Percentiles rank a stretch among this genome's conserved stretches.
Conservation (phyloP, 176 grass and related monocot species). For the Avena eriantha region DNA sequence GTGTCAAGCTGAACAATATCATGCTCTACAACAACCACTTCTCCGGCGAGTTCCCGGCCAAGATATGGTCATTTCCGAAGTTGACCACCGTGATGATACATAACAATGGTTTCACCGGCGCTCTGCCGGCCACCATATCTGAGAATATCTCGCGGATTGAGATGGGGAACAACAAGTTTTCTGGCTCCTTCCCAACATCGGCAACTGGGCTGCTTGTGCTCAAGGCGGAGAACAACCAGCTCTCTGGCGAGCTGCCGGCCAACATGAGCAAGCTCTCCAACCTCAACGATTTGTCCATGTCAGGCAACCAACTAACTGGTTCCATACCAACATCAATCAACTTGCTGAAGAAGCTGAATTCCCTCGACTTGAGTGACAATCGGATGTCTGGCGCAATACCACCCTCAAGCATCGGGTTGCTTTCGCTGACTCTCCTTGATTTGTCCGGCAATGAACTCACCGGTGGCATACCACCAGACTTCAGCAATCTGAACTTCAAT, state of each 20-base stretch:
- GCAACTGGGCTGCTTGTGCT: constrained; percentile 37
- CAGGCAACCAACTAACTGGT: constrained; percentile 51
- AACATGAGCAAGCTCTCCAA: constrained; percentile 49
- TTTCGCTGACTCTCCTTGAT: constrained; percentile 54
- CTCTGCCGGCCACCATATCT: constrained; percentile 45
- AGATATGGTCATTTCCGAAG: constrained; percentile 52
- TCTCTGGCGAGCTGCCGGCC: constrained; percentile 53
- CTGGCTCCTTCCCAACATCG: constrained; percentile 52
- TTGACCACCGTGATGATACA: constrained; percentile 61
- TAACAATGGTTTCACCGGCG: constrained; percentile 65
- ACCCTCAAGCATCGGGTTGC: constrained; percentile 32
- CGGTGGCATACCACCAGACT: constrained; percentile 56
- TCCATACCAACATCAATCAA: constrained; percentile 56
- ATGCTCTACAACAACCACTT: constrained; percentile 74
- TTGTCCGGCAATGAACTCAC: constrained; percentile 65
- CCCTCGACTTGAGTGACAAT: constrained; percentile 64
- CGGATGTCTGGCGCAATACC: constrained; percentile 63
- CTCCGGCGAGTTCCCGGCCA: constrained; percentile 55
- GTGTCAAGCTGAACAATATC: constrained; percentile 34
- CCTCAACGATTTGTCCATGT: constrained; percentile 38
- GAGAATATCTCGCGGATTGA: constrained; percentile 55
- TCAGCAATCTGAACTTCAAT: constrained; percentile 46
- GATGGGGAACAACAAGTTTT: constrained; percentile 66
- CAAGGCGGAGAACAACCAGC: constrained; percentile 59
- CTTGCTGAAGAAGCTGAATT: constrained; percentile 45